phyloP scores from a whole-genome alignment of 179 eudicot genomes.

The Spinacia oleracea region DNA sequence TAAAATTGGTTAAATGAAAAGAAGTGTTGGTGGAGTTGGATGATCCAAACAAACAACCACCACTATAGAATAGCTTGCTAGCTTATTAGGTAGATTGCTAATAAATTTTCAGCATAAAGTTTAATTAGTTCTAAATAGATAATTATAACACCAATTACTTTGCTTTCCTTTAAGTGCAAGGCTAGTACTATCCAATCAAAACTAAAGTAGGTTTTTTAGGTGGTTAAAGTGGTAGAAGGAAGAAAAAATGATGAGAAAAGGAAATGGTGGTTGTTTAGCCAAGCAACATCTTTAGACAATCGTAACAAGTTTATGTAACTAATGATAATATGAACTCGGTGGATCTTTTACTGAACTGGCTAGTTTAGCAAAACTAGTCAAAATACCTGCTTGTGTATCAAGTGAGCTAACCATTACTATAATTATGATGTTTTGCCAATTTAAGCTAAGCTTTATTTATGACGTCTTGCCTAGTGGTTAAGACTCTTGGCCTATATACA shows the following conservation, averaged over 20 bases:
- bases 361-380: too few relatives aligned
- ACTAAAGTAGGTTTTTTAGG: constrained; percentile 3
- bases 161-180: constrained; percentile 36
- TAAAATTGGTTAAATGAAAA: not conserved
- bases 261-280: constrained; percentile 18
- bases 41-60: constrained; percentile 32
- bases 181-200: constrained; percentile 14
- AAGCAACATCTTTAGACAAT: constrained; percentile 17
- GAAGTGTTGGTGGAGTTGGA: constrained; percentile 27
- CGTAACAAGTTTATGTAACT: not conserved
- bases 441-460: too few relatives aligned
- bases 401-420: too few relatives aligned
- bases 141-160: constrained; percentile 27
- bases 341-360: too few relatives aligned
- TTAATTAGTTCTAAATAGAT: not conserved
- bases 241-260: not conserved
- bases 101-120: not conserved
- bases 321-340: too few relatives aligned
- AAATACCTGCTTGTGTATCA: too few relatives aligned
- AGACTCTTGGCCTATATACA: too few relatives aligned
- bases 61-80: constrained; percentile 25
- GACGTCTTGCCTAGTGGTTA: too few relatives aligned
- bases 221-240: constrained; percentile 22
- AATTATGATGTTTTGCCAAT: too few relatives aligned
- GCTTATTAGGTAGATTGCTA: not conserved